phyloP scores from a whole-genome alignment of 179 eudicot genomes.

The Pouteria campechiana region DNA sequence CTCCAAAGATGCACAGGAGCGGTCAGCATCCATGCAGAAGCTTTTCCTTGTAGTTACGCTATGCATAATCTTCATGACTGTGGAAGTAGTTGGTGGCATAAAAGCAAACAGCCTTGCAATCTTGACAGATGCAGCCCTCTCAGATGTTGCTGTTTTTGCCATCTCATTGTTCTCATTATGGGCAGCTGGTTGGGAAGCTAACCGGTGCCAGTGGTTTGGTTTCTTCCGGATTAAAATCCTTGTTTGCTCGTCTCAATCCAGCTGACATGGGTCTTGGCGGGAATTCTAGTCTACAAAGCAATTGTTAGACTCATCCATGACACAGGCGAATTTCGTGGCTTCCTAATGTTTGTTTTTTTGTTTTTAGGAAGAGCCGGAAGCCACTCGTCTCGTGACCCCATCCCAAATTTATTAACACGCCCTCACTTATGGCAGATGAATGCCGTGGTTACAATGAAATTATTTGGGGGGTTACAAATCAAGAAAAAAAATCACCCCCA shows the following conservation, averaged over 20 bases:
- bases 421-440: too few species aligned
- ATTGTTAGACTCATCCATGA: constrained; percentile 14
- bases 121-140: constrained; percentile 27
- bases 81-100: constrained; percentile 28
- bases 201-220: constrained; percentile 23
- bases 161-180: constrained; percentile 30
- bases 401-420: too few species aligned
- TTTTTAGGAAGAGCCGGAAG: constrained; percentile 20
- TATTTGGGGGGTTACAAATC: too few species aligned
- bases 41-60: constrained; percentile 22
- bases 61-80: constrained; percentile 26
- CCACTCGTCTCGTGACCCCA: too few species aligned
- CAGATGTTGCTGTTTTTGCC: constrained; percentile 35
- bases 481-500: too few species aligned
- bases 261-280: constrained; percentile 27
- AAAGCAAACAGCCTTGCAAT: constrained; percentile 39
- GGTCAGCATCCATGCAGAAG: constrained; percentile 26
- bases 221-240: constrained; percentile 29
- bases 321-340: constrained; percentile 19
- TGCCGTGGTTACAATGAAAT: too few species aligned
- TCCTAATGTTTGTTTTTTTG: constrained; percentile 20
- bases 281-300: constrained; percentile 24
- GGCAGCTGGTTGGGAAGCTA: constrained; percentile 36
- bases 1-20: constrained; percentile 18
- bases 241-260: constrained; percentile 25